Conservation (phyloP, 805 yeast genomes). For the Saccharomyces mikatae region DNA sequence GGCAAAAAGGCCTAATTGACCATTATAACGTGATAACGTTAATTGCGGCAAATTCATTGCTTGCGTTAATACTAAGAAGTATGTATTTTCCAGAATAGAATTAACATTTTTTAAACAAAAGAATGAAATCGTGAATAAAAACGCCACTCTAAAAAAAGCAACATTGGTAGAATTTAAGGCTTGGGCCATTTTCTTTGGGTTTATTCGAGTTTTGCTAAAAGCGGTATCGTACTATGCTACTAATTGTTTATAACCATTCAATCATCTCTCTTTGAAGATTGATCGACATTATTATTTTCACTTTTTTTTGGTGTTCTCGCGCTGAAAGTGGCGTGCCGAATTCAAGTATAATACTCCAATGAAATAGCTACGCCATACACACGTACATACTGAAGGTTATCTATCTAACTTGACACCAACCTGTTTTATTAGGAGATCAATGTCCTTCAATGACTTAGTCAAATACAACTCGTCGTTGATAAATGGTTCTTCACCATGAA, state of each 20-base stretch:
- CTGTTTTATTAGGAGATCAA: not conserved
- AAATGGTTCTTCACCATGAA: slow-evolving; percentile 5
- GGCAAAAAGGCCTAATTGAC: slow-evolving; percentile 43
- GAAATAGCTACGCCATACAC: not conserved
- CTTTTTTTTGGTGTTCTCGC: not conserved
- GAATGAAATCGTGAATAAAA: slow-evolving; percentile 39
- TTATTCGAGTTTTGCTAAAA: not conserved
- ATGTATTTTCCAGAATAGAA: slow-evolving; percentile 37
- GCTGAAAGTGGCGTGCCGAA: not conserved
- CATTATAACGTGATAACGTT: slow-evolving; percentile 29
- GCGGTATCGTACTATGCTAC: not conserved
- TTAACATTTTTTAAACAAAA: slow-evolving; percentile 42
- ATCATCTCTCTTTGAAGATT: not conserved
- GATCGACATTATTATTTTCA: not conserved
- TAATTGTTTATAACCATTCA: not conserved
- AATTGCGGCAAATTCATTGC: slow-evolving; percentile 46
- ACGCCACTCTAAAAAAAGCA: slow-evolving; percentile 39
- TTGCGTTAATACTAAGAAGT: slow-evolving; percentile 45
- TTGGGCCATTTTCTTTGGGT: slow-evolving; percentile 33
- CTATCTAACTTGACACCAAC: not conserved
- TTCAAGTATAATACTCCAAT: not conserved
- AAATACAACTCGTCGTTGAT: slow-evolving; percentile 12
- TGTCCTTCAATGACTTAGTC: not conserved
- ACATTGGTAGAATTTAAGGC: slow-evolving; percentile 44
- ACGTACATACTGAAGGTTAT: not conserved